phyloP scores from a whole-genome alignment of 2,329 filamentous ascomycete genomes.

The Colletotrichum sp. region DNA sequence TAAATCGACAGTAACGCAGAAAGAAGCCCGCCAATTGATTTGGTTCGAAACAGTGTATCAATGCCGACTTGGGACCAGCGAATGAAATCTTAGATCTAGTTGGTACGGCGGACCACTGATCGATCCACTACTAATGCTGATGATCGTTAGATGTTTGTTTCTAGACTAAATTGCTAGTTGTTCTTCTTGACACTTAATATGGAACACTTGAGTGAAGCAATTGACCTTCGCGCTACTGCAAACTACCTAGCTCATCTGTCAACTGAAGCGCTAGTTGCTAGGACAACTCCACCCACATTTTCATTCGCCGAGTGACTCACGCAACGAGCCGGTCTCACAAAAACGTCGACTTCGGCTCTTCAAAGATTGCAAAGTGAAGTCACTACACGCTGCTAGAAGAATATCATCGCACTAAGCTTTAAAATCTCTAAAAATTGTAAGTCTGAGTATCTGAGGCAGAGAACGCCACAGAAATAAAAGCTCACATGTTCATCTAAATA shows the following conservation, averaged over 20 bases:
- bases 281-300: background rate
- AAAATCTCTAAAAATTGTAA: background rate
- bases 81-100: background rate
- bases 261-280: background rate
- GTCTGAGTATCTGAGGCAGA: background rate
- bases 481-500: background rate
- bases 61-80: background rate
- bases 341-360: background rate
- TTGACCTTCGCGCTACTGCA: background rate
- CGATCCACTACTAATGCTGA: background rate
- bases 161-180: background rate
- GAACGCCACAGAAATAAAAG: background rate
- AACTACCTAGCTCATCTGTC: background rate
- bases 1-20: too few species aligned
- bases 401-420: too few species aligned
- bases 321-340: background rate
- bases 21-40: background rate
- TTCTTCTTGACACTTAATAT: background rate
- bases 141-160: background rate
- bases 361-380: background rate
- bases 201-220: background rate
- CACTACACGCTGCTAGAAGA: background rate
- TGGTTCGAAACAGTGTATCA: background rate
- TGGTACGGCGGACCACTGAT: background rate
- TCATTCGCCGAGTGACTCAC: background rate